phyloP scores from a whole-genome alignment of 192 early-diverging fungal species.

The Podila minutissima region DNA sequence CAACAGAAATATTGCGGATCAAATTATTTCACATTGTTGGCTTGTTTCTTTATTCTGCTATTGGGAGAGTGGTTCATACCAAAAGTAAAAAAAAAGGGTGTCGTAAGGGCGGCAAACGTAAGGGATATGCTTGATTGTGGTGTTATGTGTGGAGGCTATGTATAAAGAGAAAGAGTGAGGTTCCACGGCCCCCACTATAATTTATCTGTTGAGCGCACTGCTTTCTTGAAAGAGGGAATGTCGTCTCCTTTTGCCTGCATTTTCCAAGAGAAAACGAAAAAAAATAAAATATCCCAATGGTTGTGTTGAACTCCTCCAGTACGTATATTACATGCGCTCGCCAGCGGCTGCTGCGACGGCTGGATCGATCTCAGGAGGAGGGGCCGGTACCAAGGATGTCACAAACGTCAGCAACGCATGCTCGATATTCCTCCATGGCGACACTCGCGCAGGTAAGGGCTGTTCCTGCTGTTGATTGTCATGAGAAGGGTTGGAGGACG shows the following conservation, averaged over 20 bases:
- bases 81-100: not conserved
- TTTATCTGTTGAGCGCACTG: too few relatives aligned
- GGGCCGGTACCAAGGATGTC: constrained; percentile 51
- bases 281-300: too few relatives aligned
- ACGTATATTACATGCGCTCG: constrained; percentile 29
- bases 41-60: too few relatives aligned
- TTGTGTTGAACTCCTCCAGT: not conserved
- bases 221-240: not conserved
- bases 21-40: too few relatives aligned
- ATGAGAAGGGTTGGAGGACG: not conserved
- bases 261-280: too few relatives aligned
- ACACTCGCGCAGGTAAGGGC: constrained; percentile 11
- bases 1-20: too few relatives aligned
- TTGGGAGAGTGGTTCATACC: too few relatives aligned
- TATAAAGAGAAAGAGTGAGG: too few relatives aligned
- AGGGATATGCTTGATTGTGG: not conserved
- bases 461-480: constrained; percentile 3
- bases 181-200: too few relatives aligned
- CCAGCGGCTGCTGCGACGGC: constrained; percentile 35
- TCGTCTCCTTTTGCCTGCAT: not conserved
- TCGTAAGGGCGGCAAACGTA: not conserved
- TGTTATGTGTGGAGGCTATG: not conserved
- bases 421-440: constrained; percentile 49
- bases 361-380: constrained; percentile 48
- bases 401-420: constrained; percentile 55